Evolutionary conservation across 345 rosid genomes (phyloP).

Genomic region (Nasturtium officinale): DNA sequence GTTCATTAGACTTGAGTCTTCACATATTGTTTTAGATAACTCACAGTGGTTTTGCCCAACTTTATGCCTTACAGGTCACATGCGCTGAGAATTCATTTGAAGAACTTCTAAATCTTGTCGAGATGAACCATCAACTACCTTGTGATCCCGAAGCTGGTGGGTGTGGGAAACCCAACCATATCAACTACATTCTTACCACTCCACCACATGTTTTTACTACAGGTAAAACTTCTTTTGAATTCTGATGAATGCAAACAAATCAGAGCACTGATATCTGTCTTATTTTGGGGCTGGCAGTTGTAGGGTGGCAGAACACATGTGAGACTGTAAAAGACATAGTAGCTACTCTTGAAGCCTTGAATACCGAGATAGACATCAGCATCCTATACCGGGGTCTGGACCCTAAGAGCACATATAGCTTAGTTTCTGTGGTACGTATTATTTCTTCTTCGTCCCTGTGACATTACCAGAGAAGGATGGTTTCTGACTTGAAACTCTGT

Average conservation of each 20-base stretch:
- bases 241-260: constrained; percentile 15
- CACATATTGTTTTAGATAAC: not conserved
- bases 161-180: constrained; percentile 83
- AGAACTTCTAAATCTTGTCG: constrained; percentile 73
- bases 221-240: constrained; percentile 48
- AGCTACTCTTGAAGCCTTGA: constrained; percentile 78
- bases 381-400: constrained; percentile 79
- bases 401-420: constrained; percentile 59
- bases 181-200: constrained; percentile 72
- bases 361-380: constrained; percentile 82
- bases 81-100: constrained; percentile 76
- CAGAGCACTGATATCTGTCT: constrained; percentile 8
- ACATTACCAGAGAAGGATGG: constrained; percentile 1
- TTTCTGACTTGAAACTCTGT: not conserved
- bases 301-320: constrained; percentile 97
- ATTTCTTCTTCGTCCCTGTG: not conserved
- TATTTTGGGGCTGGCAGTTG: constrained; percentile 56
- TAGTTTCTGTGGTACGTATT: constrained; percentile 89
- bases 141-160: constrained; percentile 88
- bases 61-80: constrained; percentile 56
- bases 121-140: constrained; percentile 88
- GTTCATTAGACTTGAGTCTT: not conserved
- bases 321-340: constrained; percentile 81
- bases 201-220: constrained; percentile 82
- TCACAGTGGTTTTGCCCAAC: constrained; percentile 12